Evolutionary conservation across 139 green algal genomes (phyloP), one percentile per base, ranked within the genome.

Genomic region (Coccomyxa sp.): DNA sequence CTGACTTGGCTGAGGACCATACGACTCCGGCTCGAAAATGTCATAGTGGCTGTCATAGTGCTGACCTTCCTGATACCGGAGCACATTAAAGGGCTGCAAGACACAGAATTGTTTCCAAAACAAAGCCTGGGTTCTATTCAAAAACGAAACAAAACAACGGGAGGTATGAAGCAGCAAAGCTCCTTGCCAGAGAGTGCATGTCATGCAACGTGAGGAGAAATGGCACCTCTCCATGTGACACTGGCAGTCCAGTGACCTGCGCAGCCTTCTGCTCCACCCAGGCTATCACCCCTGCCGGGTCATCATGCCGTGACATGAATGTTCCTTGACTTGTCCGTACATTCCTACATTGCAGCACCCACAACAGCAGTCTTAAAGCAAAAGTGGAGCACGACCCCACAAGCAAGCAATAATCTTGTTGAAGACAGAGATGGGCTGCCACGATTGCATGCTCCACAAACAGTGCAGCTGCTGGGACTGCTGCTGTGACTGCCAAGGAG

Each of bases 1-100:
- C 84, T 95, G 92, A 31, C 84, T 93, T 30, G 77, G 66, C 87
- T 96, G 92, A 7, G 92, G 91, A 0, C 92, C 93, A 85, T 95
- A 96, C 32, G 90, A 86, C 83, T 95, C 82, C 13, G 84, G 86
- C 27, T 87, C 79, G 77, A 93, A 93, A 0, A 87, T 83, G 77
- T 93, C 90, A 45, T 90, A 89, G 30, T 93, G 90, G 16, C 82
- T 85, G 81, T 93, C 82, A 80, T 93, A 93, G 51, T 93, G 90
- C 87, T 93, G 89, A 14, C 63, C 76, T 14, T 75, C 67, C 77
- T 91, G 83, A 79, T 92, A 93, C 30, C 90, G 76, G 66, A 93
- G 82, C 63, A 93, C 85, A 58, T 93, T 93, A 83, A 93, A 93
- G 28, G 88, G 86, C 86, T 88, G 85, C 85, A 82, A 10, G 3